phyloP scores from a whole-genome alignment of 352 stramenopile species.

The Phytophthora cactorum region DNA sequence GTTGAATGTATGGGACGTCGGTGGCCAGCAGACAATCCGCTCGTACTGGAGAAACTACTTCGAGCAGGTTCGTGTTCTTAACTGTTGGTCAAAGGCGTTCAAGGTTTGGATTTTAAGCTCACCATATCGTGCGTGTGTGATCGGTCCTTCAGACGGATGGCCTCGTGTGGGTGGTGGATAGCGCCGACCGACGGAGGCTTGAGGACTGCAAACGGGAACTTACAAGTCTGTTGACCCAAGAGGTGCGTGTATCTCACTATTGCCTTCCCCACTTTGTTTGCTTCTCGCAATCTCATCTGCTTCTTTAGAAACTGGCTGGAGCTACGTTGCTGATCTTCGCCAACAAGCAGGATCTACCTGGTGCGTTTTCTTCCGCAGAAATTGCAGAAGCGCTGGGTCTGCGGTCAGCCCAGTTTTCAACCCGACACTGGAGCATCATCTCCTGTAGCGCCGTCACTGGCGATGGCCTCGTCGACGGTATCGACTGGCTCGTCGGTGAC shows the following conservation, averaged over 20 bases:
- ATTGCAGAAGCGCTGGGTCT: conserved; percentile 93
- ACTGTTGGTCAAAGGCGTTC: not conserved
- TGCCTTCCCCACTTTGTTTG: not conserved
- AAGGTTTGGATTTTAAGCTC: not conserved
- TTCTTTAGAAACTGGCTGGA: conserved; percentile 94
- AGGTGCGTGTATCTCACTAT: conserved; percentile 51
- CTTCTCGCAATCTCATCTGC: not conserved
- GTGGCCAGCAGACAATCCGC: conserved; percentile 98
- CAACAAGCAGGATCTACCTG: conserved; percentile 99
- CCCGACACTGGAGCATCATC: conserved; percentile 91
- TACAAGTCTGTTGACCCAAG: conserved; percentile 83
- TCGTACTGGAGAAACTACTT: conserved; percentile 99
- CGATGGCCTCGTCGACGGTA: conserved; percentile 94
- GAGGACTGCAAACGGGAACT: conserved; percentile 95
- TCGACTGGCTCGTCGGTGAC: conserved; percentile 98
- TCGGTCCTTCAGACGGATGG: conserved; percentile 92
- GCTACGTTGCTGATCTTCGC: conserved; percentile 99
- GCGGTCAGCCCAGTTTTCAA: conserved; percentile 79
- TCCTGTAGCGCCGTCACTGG: conserved; percentile 98
- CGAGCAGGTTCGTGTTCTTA: conserved; percentile 76
- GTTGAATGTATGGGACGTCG: conserved; percentile 99
- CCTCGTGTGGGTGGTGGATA: conserved; percentile 99
- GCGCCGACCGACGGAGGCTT: conserved; percentile 92
- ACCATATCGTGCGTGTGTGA: not conserved
- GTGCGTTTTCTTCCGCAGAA: conserved; percentile 89